A percentile compares a stretch with the other conserved stretches of the same genome.
Conservation (phyloP, 2,329 filamentous ascomycete genomes). For the Torrubiella hemipterigena region DNA sequence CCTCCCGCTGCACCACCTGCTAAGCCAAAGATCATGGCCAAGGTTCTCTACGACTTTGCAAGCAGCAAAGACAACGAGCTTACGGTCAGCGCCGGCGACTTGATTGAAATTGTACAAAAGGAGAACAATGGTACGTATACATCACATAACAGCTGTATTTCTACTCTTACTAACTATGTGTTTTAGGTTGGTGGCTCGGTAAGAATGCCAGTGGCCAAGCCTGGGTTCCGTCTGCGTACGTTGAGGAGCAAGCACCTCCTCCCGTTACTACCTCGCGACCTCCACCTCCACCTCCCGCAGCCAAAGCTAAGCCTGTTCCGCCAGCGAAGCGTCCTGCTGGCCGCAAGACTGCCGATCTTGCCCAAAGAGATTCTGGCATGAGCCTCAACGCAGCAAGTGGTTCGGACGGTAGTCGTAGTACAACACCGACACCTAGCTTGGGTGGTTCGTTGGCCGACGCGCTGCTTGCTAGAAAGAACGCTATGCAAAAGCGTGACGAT, state of each 20-base stretch:
- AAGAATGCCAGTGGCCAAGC: constrained; percentile 65
- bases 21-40: constrained; percentile 63
- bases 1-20: constrained; percentile 53
- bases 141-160: background rate
- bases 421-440: constrained; percentile 59
- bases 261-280: constrained; percentile 47
- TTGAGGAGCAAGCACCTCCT: constrained; percentile 67
- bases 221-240: constrained; percentile 89
- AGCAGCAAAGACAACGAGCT: constrained; percentile 80
- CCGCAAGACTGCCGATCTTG: constrained; percentile 58
- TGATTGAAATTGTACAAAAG: constrained; percentile 86
- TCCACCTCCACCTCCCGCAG: constrained; percentile 50
- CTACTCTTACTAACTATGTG: constrained; percentile 14
- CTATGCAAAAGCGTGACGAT: constrained; percentile 59
- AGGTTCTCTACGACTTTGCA: constrained; percentile 84
- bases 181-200: constrained; percentile 86
- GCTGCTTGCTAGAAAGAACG: constrained; percentile 62
- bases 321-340: constrained; percentile 69
- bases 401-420: constrained; percentile 52
- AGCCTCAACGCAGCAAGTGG: constrained; percentile 46
- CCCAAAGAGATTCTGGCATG: constrained; percentile 61
- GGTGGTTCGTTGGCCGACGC: constrained; percentile 68
- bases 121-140: constrained; percentile 72
- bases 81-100: constrained; percentile 63
- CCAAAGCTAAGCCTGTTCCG: constrained; percentile 53